Percentiles rank a stretch among this genome's conserved stretches.
Evolutionary conservation across 331 rosid species (phyloP).

Genomic region (Saraca asoca): DNA sequence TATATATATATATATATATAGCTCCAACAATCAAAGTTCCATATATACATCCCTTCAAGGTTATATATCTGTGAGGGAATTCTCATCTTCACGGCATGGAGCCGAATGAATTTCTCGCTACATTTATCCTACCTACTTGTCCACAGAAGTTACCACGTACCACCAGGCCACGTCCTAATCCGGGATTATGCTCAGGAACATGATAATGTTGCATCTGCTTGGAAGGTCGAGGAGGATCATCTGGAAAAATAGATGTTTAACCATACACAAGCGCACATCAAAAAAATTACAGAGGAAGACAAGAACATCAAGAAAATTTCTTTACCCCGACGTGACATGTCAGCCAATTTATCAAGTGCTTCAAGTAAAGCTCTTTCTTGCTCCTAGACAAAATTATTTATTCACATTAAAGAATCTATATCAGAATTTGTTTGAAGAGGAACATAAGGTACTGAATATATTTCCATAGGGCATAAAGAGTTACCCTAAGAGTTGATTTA

Average conservation of each 20-base stretch:
- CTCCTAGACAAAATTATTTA: slow-evolving; percentile 36
- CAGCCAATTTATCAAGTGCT: slow-evolving; percentile 42
- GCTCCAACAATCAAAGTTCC: neutral
- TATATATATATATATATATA: no score
- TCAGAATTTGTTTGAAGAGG: slow-evolving; percentile 22
- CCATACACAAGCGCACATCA: slow-evolving; percentile 1
- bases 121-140: slow-evolving; percentile 10
- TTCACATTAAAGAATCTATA: slow-evolving; percentile 18
- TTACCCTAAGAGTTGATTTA: slow-evolving; percentile 32
- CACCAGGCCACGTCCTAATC: slow-evolving; percentile 28
- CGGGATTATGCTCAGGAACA: slow-evolving; percentile 15
- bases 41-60: no score
- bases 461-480: slow-evolving; percentile 27
- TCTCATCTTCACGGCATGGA: slow-evolving; percentile 18
- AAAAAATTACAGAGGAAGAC: slow-evolving; percentile 14
- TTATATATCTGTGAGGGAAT: neutral
- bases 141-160: slow-evolving; percentile 19
- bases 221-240: slow-evolving; percentile 33
- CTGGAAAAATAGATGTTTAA: slow-evolving; percentile 28
- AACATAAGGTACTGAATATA: slow-evolving; percentile 11
- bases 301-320: slow-evolving; percentile 21
- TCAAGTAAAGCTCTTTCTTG: slow-evolving; percentile 44
- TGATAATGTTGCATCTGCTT: slow-evolving; percentile 1
- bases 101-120: slow-evolving; percentile 19
- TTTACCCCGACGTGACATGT: slow-evolving; percentile 27